Base-by-base conservation (phyloP, 345 rosid genomes). In the Theobroma cacao region DNA sequence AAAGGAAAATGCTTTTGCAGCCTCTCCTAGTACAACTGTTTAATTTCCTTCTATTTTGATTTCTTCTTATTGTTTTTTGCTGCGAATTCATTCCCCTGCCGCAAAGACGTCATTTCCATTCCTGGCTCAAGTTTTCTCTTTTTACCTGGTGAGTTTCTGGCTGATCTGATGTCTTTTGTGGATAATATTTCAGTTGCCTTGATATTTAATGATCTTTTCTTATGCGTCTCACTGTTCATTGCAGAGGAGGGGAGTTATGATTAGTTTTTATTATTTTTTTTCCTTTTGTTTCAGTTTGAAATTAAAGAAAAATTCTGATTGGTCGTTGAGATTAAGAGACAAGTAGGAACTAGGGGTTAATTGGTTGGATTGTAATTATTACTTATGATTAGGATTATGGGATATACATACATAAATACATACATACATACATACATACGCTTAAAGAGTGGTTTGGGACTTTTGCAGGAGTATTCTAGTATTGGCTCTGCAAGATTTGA, bases 401-500 rank as follows among this genome's bases (percentile, higher is more conserved):
- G n/a, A n/a, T 62, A 68, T 18, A 13, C n/a, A 67, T 41, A 60
- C 18, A 61, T 67, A 67, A 1, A 41, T 24, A 14, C 5, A 18
- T 59, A 15, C 55, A 67, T 41, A 60, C 18, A 61, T 67, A 67
- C 1, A 41, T 24, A 14, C 5, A 18, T 59, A 15, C 55, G n/a
- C n/a, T n/a, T 59, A 11, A 74, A 74, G 24, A 24, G 34, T 7
- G 53, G 53, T 15, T 74, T 58, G 41, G 34, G 33, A 41, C 41
- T 22, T 59, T 74, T 74, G 76, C 76, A 55, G 65, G 50, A 36
- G n/a, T 28, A 22, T 53, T 58, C 64, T 40, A 28, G 17, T 41
- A 9, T 71, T 20, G 24, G 36, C 10, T 48, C 53, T 22, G 59
- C 63, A 26, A 77, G 66, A 52, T 77, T 40, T 53, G 65, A 66